Base-by-base conservation (phyloP, 108 stramenopile species). In the Cyclotella baltica region DNA sequence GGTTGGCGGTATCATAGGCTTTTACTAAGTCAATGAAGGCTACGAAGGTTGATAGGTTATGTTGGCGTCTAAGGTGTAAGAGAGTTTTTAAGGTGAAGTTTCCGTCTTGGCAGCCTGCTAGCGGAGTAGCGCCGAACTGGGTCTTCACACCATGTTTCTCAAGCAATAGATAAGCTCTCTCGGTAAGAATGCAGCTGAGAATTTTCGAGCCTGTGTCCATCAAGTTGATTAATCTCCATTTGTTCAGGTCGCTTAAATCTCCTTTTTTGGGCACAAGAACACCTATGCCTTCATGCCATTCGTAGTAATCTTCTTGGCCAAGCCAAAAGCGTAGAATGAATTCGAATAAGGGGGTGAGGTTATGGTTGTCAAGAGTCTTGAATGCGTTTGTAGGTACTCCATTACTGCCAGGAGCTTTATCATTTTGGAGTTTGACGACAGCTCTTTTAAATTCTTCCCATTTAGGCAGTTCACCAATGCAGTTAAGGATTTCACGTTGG, bases 1-100 rank as follows among this genome's bases (percentile, higher is more conserved):
- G 77, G 69, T 72, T 50, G 62, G 40, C 51, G n/a, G 77, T 67
- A 31, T 78, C 70, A 40, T 33, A 78, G 27, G 77, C 77, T 53
- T 78, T 78, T 38, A 78, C 77, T 13, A 78, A 23, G 65, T 70
- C 77, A 18, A 58, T 59, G 59, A 71, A 78, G 2, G 59, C 27
- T 13, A 76, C 65, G 34, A 27, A 76, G 15, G 75, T 50, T 0
- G 48, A 3, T 5, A 58, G 55, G 55, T 56, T 58, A 30, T 76
- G 75, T 23, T 76, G 65, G 11, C 30, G 37, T 48, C 36, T 50
- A 13, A 58, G 56, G 67, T 76, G 53, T 10, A 76, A 67, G 27
- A 68, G 23, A 1, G 51, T 58, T 61, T 76, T 76, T 16, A 76
- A 22, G 8, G 64, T 67, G 57, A 69, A 76, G 38, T n/a, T 68